Base-by-base conservation (phyloP, 75 land plant genomes). In the Azolla pinnata region DNA sequence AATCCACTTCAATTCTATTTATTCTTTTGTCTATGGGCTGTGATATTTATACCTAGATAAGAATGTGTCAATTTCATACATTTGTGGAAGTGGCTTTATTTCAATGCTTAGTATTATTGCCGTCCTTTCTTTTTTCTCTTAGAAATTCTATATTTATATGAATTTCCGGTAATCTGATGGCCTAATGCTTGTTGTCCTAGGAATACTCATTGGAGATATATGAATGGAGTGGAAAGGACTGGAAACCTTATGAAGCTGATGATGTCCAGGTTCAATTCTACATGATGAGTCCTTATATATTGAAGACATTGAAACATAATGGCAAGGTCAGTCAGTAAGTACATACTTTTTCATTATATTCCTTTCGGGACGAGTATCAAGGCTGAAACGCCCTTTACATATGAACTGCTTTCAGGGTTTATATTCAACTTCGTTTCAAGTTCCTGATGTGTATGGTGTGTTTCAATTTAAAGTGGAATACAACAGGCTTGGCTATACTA, bases 231-330 rank as follows among this genome's bases (percentile, higher is more conserved):
- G 98, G 98, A 26, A 75, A 68, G 45, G 79, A 73, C 53, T 93
- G 98, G 98, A 75, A 79, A 55, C 98, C 98, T 64, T 93, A 93
- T 57, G 73, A 80, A 31, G 80, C 98, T 16, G 75, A 89, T 79
- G 98, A 93, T 69, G 96, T 93, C 31, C 98, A 93, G 73, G 87
- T 93, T 34, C 96, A 93, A 63, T 93, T 93, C 61, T 93, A 89
- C 75, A 89, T 93, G 98, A 93, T 93, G 98, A 93, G 98, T 58
- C 98, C 98, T 27, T 93, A 93, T 75, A 84, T 93, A 44, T 60
- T 89, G 64, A 93, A 89, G 70, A 93, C 82, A 17, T 68, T 93
- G 61, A 68, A 82, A 0, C 81, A 77, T 40, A 59, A 89, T 51
- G 56, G 77, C 18, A 79, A 93, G 79, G 97, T 91, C 32, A 12